Base-by-base conservation (phyloP, 2,329 filamentous ascomycete species). In the Neonectria coccinea region DNA sequence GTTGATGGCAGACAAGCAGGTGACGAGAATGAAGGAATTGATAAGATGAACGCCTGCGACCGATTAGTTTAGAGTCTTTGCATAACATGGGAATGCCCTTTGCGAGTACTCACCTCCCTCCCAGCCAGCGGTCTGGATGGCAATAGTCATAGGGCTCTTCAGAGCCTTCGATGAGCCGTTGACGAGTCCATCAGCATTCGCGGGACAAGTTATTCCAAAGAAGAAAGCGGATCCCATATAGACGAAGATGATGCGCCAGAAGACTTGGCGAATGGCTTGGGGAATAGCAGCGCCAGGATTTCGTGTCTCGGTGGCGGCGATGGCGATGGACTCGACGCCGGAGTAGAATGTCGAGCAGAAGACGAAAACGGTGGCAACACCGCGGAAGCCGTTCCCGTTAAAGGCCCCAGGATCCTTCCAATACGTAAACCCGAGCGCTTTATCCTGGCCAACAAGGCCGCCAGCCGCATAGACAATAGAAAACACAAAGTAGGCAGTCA, bases 11-110 rank as follows among this genome's bases (percentile, higher is more conserved):
- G 86, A 89, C 41, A 93, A 81, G 59, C 91, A 91, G 12, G 91
- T 92, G 9, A 92, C 81, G 55, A 94, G 85, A 71, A 93, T 92
- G 73, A 93, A 90, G 42, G 89, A 90, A 69, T 94, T 94, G 80
- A 94, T 91, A 1, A 94, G 84, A 74, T 94, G 88, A 1, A 91
- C 90, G 39, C 79, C 77, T 79, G 20, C 2, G 14, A 25, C 6
- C 16, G 18, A 52, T 73, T 52, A 70, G 63, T 47, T 42, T 11
- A 11, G 10, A 45, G 18, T 20, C 29, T 14, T 14, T 18, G n/a
- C 41, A 14, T 7, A 56, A 22, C 7, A 25, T 12, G 18, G 14
- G 14, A 18, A 7, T 16, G 25, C 4, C 2, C 20, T 3, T 22
- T 22, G 31, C 20, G 16, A 16, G 11, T 2, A 70, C 76, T 14